phyloP scores from a whole-genome alignment of 495 filamentous ascomycete genomes.

The Xylaria intraflava region DNA sequence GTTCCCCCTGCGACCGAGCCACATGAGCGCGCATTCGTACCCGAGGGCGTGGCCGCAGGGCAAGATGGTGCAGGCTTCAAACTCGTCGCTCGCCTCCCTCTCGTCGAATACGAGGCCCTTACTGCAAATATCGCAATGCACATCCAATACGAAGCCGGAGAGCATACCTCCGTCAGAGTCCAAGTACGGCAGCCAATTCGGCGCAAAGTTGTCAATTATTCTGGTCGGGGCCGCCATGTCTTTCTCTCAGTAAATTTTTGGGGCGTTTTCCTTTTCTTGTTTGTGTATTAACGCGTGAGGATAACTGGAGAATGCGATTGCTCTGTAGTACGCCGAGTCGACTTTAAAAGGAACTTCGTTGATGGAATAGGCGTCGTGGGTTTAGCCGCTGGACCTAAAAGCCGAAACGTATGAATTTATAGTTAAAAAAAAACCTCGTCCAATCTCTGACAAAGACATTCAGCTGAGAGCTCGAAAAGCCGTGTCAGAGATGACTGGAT shows the following conservation, averaged over 20 bases:
- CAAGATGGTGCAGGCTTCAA: background rate
- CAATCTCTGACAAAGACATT: background rate
- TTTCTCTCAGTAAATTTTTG: background rate
- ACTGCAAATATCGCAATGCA: background rate
- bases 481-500: background rate
- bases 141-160: background rate
- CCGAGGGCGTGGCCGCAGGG: conserved; percentile 1
- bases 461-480: background rate
- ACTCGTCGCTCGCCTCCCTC: background rate
- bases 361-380: background rate
- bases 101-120: background rate
- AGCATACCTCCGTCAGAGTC: background rate
- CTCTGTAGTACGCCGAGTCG: no score
- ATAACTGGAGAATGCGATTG: background rate
- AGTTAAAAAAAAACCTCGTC: background rate
- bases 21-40: background rate
- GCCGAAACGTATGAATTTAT: background rate
- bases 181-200: background rate
- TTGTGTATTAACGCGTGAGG: background rate
- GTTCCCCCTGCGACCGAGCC: background rate
- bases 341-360: background rate
- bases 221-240: background rate
- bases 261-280: background rate
- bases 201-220: background rate
- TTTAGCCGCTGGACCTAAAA: background rate